phyloP scores from a whole-genome alignment of 2,329 filamentous ascomycete genomes.

The Monilinia polystroma region DNA sequence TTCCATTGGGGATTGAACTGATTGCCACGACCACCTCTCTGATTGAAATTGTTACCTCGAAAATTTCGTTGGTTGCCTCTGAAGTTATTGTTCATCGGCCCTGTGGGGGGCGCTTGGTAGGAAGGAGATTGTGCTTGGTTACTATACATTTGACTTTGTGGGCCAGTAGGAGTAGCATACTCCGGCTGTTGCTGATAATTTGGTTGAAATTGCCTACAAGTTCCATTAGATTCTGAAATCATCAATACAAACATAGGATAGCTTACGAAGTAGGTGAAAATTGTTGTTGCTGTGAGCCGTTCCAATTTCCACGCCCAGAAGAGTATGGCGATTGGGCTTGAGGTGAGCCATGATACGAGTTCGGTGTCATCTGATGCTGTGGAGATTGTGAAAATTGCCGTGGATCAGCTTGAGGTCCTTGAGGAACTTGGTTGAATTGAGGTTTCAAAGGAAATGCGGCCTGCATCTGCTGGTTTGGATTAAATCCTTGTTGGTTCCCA shows the following conservation, averaged over 20 bases:
- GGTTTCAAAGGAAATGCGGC: conserved; percentile 41
- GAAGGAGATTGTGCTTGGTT: conserved; percentile 47
- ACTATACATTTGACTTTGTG: conserved; percentile 55
- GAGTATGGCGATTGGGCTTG: conserved; percentile 60
- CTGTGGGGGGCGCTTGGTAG: conserved; percentile 55
- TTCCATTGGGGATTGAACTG: conserved; percentile 73
- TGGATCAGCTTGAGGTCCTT: conserved; percentile 36
- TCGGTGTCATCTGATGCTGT: conserved; percentile 54
- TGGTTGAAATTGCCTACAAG: conserved; percentile 57
- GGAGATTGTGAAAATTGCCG: conserved; percentile 58
- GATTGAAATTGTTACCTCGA: conserved; percentile 57
- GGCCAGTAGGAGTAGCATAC: conserved; percentile 53
- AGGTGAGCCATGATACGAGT: conserved; percentile 59
- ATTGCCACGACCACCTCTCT: conserved; percentile 45
- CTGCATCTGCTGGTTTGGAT: conserved; percentile 42
- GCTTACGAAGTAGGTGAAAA: conserved; percentile 51
- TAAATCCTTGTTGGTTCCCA: conserved; percentile 40
- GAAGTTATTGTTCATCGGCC: conserved; percentile 53
- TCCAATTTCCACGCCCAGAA: conserved; percentile 54
- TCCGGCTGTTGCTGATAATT: conserved; percentile 58
- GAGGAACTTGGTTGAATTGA: conserved; percentile 41
- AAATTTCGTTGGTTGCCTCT: conserved; percentile 55
- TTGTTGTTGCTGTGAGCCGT: conserved; percentile 43
- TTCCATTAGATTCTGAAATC: conserved; percentile 42
- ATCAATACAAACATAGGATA: conserved; percentile 19